phyloP scores from a whole-genome alignment of 176 grass and related monocot genomes.

The Saccharum spontaneum region DNA sequence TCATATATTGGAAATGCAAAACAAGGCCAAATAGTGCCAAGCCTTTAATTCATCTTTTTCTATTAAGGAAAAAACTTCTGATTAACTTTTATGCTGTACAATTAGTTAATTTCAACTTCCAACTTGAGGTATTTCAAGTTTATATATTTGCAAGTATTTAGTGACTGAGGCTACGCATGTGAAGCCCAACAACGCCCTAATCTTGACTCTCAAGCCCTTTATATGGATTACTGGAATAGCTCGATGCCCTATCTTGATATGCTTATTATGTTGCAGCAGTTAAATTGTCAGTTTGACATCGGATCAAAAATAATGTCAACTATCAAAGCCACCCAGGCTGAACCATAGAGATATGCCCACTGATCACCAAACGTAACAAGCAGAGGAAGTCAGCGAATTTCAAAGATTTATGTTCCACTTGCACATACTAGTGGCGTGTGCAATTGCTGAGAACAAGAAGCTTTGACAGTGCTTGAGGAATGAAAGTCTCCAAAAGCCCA shows the following conservation, averaged over 20 bases:
- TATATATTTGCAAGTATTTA: background rate
- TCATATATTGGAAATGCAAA: background rate
- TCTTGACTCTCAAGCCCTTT: background rate
- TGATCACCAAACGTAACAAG: background rate
- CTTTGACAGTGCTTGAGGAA: conserved; percentile 1
- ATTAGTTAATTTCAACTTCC: background rate
- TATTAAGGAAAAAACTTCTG: background rate
- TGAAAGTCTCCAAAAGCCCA: background rate
- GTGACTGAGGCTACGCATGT: background rate
- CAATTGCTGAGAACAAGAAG: background rate
- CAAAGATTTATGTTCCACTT: background rate
- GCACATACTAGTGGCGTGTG: background rate
- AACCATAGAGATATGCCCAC: background rate
- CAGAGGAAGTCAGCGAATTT: background rate
- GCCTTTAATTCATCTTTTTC: background rate
- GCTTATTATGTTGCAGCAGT: background rate
- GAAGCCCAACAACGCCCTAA: background rate
- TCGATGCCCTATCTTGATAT: background rate
- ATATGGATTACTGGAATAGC: background rate
- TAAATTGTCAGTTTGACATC: background rate
- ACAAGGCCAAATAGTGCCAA: background rate
- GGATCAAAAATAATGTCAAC: background rate
- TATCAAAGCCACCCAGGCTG: background rate
- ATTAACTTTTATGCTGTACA: background rate
- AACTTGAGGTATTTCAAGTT: background rate